Conservation (phyloP, 495 filamentous ascomycete genomes). For the Trichoderma parareesei region DNA sequence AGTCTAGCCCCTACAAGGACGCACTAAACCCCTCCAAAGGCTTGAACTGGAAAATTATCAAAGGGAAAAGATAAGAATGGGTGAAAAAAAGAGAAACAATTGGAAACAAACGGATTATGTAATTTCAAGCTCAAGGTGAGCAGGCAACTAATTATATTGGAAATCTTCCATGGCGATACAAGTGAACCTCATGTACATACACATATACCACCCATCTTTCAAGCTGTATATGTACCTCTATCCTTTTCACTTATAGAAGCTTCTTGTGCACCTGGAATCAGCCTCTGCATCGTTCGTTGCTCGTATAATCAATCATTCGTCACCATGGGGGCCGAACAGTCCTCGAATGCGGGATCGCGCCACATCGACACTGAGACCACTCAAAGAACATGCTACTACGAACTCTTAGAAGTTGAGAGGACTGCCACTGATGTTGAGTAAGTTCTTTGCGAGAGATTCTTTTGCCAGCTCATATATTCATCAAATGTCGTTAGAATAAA, state of each 20-base stretch:
- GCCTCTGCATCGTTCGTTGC: background rate
- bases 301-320: background rate
- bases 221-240: background rate
- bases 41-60: too few relatives aligned
- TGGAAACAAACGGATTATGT: too few relatives aligned
- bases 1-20: too few relatives aligned
- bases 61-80: too few relatives aligned
- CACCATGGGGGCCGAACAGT: slow-evolving; percentile 77
- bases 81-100: too few relatives aligned
- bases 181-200: too few relatives aligned
- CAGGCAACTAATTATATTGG: too few relatives aligned
- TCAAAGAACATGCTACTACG: slow-evolving; percentile 81
- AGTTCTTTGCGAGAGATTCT: slow-evolving; percentile 19
- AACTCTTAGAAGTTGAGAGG: slow-evolving; percentile 66
- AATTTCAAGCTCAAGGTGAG: background rate
- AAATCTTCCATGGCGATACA: too few relatives aligned
- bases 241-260: background rate
- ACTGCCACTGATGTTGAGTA: slow-evolving; percentile 78
- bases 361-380: slow-evolving; percentile 13
- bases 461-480: slow-evolving; percentile 14
- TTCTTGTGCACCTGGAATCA: background rate
- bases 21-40: too few relatives aligned
- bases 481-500: slow-evolving; percentile 57
- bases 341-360: slow-evolving; percentile 38
- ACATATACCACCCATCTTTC: background rate